phyloP scores from a whole-genome alignment of 2,329 filamentous ascomycete genomes.

The Neofusicoccum laricinum region DNA sequence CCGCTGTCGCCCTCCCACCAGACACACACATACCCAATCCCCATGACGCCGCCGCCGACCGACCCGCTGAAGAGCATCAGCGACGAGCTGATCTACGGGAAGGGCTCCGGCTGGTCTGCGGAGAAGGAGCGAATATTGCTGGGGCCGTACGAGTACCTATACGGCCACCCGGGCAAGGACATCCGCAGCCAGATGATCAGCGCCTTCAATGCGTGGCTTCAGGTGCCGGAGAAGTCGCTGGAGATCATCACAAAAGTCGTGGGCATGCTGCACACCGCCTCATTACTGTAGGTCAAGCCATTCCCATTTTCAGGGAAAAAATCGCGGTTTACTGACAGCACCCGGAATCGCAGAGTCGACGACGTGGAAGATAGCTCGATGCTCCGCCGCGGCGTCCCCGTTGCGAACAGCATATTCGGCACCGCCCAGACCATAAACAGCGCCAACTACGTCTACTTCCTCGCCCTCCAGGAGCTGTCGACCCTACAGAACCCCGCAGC shows the following conservation, averaged over 20 bases:
- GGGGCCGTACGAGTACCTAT: constrained; percentile 78
- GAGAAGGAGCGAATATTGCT: constrained; percentile 76
- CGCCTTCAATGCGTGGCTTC: constrained; percentile 77
- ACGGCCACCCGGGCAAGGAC: constrained; percentile 78
- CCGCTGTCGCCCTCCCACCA: constrained; percentile 19
- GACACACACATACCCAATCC: constrained; percentile 27
- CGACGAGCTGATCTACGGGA: constrained; percentile 42
- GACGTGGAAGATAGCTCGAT: constrained; percentile 82
- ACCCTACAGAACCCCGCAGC: constrained; percentile 63
- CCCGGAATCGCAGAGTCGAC: constrained; percentile 54
- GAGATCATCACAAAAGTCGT: constrained; percentile 75
- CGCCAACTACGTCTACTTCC: constrained; percentile 86
- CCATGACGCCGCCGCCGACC: constrained; percentile 28
- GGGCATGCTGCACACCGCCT: constrained; percentile 82
- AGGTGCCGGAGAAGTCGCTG: constrained; percentile 68
- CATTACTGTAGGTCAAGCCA: constrained; percentile 54
- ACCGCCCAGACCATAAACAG: constrained; percentile 86
- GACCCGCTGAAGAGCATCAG: constrained; percentile 28
- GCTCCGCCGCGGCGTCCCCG: constrained; percentile 74
- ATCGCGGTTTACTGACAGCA: constrained; percentile 17
- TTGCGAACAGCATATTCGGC: constrained; percentile 81
- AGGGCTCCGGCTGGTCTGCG: constrained; percentile 57
- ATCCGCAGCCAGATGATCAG: constrained; percentile 76
- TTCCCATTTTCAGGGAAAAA: neutral
- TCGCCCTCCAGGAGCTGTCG: constrained; percentile 70